A percentile compares a stretch with the other conserved stretches of the same genome.
These are phyloP conservation scores for Citrus inodora DNA, from an alignment of 345 rosid species.

Conservation along the genomic window DNA sequence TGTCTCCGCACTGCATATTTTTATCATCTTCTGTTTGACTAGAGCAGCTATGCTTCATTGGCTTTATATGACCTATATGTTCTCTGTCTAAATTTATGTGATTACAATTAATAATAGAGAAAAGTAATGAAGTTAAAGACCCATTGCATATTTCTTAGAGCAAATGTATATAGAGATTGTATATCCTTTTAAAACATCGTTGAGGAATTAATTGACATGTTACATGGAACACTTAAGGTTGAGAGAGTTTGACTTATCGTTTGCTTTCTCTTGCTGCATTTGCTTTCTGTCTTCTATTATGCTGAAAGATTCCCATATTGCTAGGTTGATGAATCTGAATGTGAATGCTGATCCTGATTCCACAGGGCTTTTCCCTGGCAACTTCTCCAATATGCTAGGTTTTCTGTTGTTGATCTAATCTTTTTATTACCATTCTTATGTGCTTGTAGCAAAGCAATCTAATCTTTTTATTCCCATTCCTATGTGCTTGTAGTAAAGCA, in stretches of 20 bases:
- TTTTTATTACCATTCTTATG: not conserved
- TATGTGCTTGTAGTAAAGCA: not conserved
- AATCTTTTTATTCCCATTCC: not conserved
- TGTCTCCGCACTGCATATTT: not conserved
- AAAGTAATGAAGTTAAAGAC: not conserved
- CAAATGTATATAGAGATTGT: not conserved
- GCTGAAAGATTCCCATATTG: not conserved
- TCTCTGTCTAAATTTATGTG: not conserved
- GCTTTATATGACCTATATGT: not conserved
- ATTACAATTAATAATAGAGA: not conserved
- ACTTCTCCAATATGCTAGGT: not conserved
- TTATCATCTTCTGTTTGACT: not conserved
- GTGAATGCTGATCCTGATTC: not conserved
- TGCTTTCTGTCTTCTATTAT: not conserved
- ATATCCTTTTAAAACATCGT: not conserved
- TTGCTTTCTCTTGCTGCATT: not conserved
- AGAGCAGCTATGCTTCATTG: not conserved
- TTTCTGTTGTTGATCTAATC: not conserved
- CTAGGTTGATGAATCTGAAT: not conserved
- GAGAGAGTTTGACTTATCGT: not conserved
- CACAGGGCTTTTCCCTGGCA: too few relatives aligned
- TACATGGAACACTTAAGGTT: not conserved
- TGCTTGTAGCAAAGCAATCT: not conserved
- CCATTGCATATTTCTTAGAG: not conserved
- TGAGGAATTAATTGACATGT: not conserved